Evolutionary conservation across 352 stramenopile species (phyloP).

Genomic region (Lagenidium giganteum): DNA sequence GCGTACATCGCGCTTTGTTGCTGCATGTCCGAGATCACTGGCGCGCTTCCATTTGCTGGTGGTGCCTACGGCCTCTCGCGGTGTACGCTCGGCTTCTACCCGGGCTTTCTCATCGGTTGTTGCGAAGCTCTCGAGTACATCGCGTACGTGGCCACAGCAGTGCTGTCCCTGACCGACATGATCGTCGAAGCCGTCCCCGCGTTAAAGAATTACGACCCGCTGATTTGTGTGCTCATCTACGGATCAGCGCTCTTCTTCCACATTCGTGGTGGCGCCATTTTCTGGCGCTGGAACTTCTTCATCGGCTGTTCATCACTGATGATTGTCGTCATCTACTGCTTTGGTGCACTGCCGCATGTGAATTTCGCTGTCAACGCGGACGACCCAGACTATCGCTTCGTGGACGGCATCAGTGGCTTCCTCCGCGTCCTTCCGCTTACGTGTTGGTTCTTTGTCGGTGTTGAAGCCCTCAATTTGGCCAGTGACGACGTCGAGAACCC

Average conservation of each 20-base stretch:
- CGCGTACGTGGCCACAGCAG: constrained; percentile 17
- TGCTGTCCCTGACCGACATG: constrained; percentile 20
- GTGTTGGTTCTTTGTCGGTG: constrained; percentile 27
- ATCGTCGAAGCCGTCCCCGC: constrained; percentile 8
- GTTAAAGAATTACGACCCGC: constrained; percentile 7
- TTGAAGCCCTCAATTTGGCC: constrained; percentile 20
- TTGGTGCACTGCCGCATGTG: constrained; percentile 16
- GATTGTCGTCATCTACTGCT: constrained; percentile 16
- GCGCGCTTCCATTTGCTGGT: constrained; percentile 23
- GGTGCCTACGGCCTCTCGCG: constrained; percentile 24
- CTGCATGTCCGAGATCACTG: constrained; percentile 18
- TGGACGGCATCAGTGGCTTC: constrained; percentile 17
- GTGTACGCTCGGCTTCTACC: constrained; percentile 21
- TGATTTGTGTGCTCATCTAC: constrained; percentile 24
- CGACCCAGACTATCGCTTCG: constrained; percentile 10
- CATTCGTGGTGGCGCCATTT: constrained; percentile 14
- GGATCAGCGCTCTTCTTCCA: constrained; percentile 13
- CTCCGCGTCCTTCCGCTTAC: constrained; percentile 14
- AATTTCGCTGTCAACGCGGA: constrained; percentile 15
- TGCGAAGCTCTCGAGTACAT: constrained; percentile 24
- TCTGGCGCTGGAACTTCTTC: constrained; percentile 20
- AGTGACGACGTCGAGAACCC: constrained; percentile 17
- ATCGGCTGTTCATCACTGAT: constrained; percentile 10
- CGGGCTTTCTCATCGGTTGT: constrained; percentile 24
- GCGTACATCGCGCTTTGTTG: constrained; percentile 25